Percentiles rank a stretch among this genome's conserved stretches.
Conservation (phyloP, 305 asterid species). For the Fraxinus xanthoxyloides region DNA sequence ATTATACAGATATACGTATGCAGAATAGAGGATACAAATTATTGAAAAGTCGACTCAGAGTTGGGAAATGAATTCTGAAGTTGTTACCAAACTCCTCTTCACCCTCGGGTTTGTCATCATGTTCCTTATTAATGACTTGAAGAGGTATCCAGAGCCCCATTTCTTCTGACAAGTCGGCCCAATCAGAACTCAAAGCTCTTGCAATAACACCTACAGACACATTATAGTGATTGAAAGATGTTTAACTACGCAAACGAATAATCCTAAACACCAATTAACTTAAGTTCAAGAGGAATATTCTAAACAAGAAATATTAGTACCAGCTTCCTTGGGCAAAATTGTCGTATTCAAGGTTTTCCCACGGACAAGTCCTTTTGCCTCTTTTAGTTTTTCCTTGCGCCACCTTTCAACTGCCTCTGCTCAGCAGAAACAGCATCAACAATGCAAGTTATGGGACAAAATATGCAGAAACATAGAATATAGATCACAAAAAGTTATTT, state of each 20-base stretch:
- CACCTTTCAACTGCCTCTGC: conserved; percentile 76
- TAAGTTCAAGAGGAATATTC: conserved; percentile 8
- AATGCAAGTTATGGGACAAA: conserved; percentile 6
- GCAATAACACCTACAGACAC: conserved; percentile 44
- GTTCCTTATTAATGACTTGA: conserved; percentile 56
- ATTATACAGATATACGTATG: background rate
- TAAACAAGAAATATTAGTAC: conserved; percentile 38
- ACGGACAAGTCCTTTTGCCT: conserved; percentile 41
- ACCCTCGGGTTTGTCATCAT: conserved; percentile 80
- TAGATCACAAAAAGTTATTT: background rate
- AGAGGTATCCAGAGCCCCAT: conserved; percentile 89
- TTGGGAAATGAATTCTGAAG: background rate
- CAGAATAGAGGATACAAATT: background rate
- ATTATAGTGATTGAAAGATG: background rate
- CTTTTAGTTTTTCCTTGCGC: conserved; percentile 63
- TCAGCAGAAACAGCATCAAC: conserved; percentile 22
- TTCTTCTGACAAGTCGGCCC: conserved; percentile 62
- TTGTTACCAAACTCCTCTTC: conserved; percentile 71
- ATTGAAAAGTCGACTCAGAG: background rate
- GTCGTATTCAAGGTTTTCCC: conserved; percentile 57
- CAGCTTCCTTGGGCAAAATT: conserved; percentile 63
- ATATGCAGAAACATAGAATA: conserved; percentile 2
- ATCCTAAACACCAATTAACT: conserved; percentile 1
- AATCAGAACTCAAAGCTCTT: conserved; percentile 55
- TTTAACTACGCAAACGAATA: background rate